phyloP scores from a whole-genome alignment of 2,329 filamentous ascomycete species.

The Setomelanomma holmii region DNA sequence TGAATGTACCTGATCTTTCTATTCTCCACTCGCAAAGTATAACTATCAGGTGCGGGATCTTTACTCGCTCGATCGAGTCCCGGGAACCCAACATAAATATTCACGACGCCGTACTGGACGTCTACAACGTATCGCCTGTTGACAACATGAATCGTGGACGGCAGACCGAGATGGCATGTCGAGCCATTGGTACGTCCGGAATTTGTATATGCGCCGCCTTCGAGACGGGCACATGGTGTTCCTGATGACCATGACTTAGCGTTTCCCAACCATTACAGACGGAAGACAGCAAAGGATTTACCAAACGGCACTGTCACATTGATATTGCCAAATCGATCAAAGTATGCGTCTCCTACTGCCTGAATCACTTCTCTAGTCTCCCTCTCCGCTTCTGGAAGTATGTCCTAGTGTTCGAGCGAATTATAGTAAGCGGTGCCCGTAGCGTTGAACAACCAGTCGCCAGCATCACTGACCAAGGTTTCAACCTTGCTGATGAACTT shows the following conservation, averaged over 20 bases:
- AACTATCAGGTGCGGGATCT: slow-evolving; percentile 27
- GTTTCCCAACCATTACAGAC: too few relatives aligned
- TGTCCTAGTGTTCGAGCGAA: slow-evolving; percentile 22
- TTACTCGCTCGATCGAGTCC: slow-evolving; percentile 23
- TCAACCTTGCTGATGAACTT: slow-evolving; percentile 26
- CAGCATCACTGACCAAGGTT: slow-evolving; percentile 26
- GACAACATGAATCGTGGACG: slow-evolving; percentile 25
- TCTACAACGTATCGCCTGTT: slow-evolving; percentile 37
- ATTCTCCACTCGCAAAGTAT: slow-evolving; percentile 33
- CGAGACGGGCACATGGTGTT: slow-evolving; percentile 32
- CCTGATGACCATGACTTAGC: slow-evolving; percentile 2
- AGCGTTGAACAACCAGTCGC: slow-evolving; percentile 35
- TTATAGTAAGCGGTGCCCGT: slow-evolving; percentile 20
- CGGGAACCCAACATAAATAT: slow-evolving; percentile 31
- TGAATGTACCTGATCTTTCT: slow-evolving; percentile 33
- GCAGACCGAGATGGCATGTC: slow-evolving; percentile 29
- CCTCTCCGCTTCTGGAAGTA: slow-evolving; percentile 14
- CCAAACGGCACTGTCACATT: slow-evolving; percentile 27
- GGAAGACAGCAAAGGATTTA: neutral
- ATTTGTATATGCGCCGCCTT: slow-evolving; percentile 35
- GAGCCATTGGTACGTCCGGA: slow-evolving; percentile 14
- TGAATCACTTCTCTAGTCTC: slow-evolving; percentile 25
- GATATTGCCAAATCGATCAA: slow-evolving; percentile 23
- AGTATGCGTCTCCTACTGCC: slow-evolving; percentile 33
- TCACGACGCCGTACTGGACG: slow-evolving; percentile 31